These are phyloP conservation scores for Penicillium brasilianum DNA, from an alignment of 2,329 filamentous ascomycete genomes.

Conservation along the genomic window DNA sequence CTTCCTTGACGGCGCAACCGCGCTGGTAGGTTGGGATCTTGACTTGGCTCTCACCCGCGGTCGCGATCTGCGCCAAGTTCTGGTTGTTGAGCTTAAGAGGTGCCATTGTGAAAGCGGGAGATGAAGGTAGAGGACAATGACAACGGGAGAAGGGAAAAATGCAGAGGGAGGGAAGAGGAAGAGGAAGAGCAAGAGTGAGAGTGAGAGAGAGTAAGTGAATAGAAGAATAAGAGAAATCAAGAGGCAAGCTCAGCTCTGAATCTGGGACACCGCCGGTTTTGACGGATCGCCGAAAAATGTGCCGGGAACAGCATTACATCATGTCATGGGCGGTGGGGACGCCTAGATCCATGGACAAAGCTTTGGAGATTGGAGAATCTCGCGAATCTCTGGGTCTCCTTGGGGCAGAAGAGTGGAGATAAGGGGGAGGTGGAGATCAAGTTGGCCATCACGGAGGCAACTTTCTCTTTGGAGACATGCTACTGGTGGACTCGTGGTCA, in stretches of 20 bases:
- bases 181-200: too few species aligned
- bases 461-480: not conserved
- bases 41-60: conserved; percentile 35
- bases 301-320: conserved; percentile 20
- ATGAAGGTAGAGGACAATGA: not conserved
- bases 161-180: not conserved
- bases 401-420: conserved; percentile 5
- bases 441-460: conserved; percentile 7
- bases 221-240: not conserved
- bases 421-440: conserved; percentile 5
- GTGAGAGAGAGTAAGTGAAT: conserved; percentile 2
- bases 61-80: conserved; percentile 46
- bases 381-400: not conserved
- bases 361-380: conserved; percentile 1
- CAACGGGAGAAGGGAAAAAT: not conserved
- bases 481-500: too few species aligned
- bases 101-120: conserved; percentile 26
- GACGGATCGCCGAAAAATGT: conserved; percentile 15
- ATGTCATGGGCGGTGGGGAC: conserved; percentile 14
- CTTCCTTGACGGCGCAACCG: conserved; percentile 54
- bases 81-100: conserved; percentile 48
- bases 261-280: conserved; percentile 27
- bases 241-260: conserved; percentile 1
- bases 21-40: conserved; percentile 54
- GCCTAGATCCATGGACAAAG: conserved; percentile 2